Conservation (phyloP, 306 rosid species). For the apple (Malus domestica) region DNA sequence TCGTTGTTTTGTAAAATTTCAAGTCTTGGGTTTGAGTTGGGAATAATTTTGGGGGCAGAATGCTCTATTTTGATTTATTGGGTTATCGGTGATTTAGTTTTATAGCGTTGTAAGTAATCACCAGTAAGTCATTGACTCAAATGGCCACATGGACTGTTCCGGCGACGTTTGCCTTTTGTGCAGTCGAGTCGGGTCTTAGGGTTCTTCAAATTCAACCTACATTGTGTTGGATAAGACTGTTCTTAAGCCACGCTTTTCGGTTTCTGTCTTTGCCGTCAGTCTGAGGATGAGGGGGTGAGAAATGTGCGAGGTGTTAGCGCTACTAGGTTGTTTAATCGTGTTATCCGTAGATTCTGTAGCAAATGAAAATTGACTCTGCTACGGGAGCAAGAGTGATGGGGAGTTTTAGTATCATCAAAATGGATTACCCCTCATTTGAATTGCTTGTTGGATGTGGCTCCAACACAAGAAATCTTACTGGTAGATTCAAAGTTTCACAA, state of each 20-base stretch:
- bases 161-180: neutral
- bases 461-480: neutral
- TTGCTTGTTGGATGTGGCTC: neutral
- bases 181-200: neutral
- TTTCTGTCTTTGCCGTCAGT: neutral
- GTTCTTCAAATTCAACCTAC: neutral
- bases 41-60: neutral
- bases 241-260: neutral
- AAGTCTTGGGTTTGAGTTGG: neutral
- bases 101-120: neutral
- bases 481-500: neutral
- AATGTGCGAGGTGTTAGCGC: neutral
- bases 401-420: neutral
- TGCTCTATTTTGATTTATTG: constrained; percentile 5
- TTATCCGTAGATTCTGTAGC: neutral
- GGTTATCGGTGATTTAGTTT: neutral
- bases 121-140: neutral
- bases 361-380: neutral
- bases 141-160: neutral
- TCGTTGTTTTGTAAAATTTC: neutral
- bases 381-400: neutral
- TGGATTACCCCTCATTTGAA: neutral
- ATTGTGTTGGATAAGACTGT: neutral
- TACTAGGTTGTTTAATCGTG: neutral
- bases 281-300: neutral